Evolutionary conservation across 2,329 filamentous ascomycete species (phyloP), one percentile per base, ranked within the genome.

Genomic region (Monilinia laxa): DNA sequence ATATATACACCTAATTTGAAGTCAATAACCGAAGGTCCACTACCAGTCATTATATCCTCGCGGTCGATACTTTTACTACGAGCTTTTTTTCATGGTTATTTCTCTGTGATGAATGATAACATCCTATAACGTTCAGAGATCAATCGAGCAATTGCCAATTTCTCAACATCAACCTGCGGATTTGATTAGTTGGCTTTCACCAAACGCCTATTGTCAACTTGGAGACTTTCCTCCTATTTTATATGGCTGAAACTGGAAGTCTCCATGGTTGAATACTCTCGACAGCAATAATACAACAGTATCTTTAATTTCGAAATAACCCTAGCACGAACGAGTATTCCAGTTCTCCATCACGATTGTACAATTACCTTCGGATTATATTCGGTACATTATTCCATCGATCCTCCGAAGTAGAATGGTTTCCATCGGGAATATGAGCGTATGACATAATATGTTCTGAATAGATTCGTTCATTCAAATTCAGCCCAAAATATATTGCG

Each of bases 11-110:
- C 16, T 51, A n/a, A 23, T 51, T 51, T 59, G 54, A 51, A 35
- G 12, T 45, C 45, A 0, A 20, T 5, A 18, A 23, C 16, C 20
- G 16, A 42, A 18, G 1, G 54, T 28, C 28, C 28, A 28, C 28
- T 28, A 28, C 28, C 28, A 28, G 28, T 28, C 4, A 28, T 47
- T 23, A 7, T 40, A 28, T 25, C 54, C 45, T 23, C 35, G 54
- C 3, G 45, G 63, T n/a, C 63, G n/a, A 45, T 65, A 65, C 31
- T 45, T 54, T 9, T 31, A 65, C 6, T 59, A 59, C 20, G 28
- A 28, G 35, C 1, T 7, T 35, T 4, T 4, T 18, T 20, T 35
- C 31, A 5, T 35, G 28, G 4, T 28, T 28, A 28, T 4, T 28
- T 28, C 28, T 28, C 1, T 2, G 28, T 28, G 7, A 35, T 60